Evolutionary conservation across 768 basidiomycete species (phyloP).

Genomic region (Myochromella boudieri): DNA sequence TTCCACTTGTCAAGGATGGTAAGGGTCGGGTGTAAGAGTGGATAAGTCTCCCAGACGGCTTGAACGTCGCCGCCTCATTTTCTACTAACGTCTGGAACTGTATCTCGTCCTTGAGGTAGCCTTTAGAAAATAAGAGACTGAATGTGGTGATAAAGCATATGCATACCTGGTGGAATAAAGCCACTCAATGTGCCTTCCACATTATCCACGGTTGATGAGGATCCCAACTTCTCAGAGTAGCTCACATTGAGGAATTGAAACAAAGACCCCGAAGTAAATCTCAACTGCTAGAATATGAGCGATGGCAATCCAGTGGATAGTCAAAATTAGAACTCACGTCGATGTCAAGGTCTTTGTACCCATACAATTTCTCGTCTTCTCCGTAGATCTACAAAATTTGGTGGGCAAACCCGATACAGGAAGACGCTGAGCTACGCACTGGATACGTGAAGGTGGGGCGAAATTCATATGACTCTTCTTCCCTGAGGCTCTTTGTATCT

Average conservation of each 20-base stretch:
- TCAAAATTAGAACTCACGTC: conserved; percentile 53
- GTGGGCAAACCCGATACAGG: background rate
- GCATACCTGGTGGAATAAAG: conserved; percentile 73
- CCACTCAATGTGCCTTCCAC: conserved; percentile 74
- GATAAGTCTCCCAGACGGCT: conserved; percentile 73
- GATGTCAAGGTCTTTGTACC: conserved; percentile 81
- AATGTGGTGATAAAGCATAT: background rate
- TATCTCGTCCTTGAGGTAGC: conserved; percentile 66
- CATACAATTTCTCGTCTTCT: conserved; percentile 95
- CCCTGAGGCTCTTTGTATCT: conserved; percentile 57
- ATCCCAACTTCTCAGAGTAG: conserved; percentile 65
- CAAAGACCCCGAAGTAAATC: conserved; percentile 87
- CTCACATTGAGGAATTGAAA: conserved; percentile 69
- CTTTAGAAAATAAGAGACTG: conserved; percentile 31
- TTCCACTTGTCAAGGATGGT: conserved; percentile 38
- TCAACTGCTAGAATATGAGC: conserved; percentile 47
- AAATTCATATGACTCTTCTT: conserved; percentile 68
- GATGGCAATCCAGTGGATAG: background rate
- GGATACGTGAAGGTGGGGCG: conserved; percentile 94
- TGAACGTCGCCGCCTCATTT: conserved; percentile 75
- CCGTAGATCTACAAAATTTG: conserved; percentile 73
- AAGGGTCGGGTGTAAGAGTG: conserved; percentile 71
- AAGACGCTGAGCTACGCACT: conserved; percentile 39
- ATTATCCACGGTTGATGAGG: conserved; percentile 78
- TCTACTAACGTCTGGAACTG: conserved; percentile 72